Conservation (phyloP, 2,329 filamentous ascomycete species). For the Aspergillus aculeatus region DNA sequence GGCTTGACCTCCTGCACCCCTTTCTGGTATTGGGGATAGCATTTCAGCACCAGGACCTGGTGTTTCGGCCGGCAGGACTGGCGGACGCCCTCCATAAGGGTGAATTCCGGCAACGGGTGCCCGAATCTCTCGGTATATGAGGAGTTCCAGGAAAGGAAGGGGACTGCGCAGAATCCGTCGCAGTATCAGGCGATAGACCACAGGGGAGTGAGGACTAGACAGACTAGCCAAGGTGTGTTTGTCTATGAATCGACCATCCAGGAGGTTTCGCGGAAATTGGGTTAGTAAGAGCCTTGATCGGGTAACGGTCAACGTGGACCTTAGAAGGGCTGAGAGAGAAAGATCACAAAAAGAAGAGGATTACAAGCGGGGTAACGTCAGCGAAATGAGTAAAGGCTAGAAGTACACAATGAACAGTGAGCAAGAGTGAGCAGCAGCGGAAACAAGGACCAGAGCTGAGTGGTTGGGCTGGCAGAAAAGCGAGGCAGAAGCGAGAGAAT, state of each 20-base stretch:
- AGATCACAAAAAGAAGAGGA: background rate
- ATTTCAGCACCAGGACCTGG: conserved; percentile 92
- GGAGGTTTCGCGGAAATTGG: conserved; percentile 11
- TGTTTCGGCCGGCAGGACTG: conserved; percentile 82
- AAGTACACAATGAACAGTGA: background rate
- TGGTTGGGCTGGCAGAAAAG: conserved; percentile 1
- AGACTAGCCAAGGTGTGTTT: background rate
- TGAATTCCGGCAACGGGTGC: background rate
- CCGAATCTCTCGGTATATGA: background rate
- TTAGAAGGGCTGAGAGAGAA: background rate
- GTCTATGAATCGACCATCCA: conserved; percentile 2
- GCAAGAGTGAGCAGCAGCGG: background rate
- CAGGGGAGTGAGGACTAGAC: background rate
- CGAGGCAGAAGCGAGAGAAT: conserved; percentile 8
- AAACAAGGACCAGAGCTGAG: background rate
- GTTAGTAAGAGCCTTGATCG: conserved; percentile 6
- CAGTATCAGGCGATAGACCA: background rate
- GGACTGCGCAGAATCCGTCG: background rate
- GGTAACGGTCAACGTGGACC: conserved; percentile 12
- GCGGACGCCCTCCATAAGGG: conserved; percentile 55
- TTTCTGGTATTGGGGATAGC: conserved; percentile 91
- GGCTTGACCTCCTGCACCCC: conserved; percentile 89
- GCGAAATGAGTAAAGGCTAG: background rate
- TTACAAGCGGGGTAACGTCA: conserved; percentile 5
- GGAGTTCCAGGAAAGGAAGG: background rate